Evolutionary conservation across 2,329 filamentous ascomycete species (phyloP).

Genomic region (Lachnellula subtilissima): DNA sequence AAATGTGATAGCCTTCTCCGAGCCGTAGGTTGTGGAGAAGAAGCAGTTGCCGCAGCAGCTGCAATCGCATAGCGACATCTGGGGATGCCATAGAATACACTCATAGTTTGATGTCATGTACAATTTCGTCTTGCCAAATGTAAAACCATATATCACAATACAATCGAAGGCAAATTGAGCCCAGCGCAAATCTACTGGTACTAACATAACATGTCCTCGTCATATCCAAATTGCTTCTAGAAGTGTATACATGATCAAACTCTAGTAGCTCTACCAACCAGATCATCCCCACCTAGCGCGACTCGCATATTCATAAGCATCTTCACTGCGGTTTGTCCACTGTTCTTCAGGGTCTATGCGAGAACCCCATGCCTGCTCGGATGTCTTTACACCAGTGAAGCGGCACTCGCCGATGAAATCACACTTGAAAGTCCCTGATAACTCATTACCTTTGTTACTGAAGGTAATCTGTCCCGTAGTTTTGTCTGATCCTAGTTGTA

Average conservation of each 20-base stretch:
- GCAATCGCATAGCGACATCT: too few relatives aligned
- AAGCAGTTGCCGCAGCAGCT: too few relatives aligned
- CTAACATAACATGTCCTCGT: too few relatives aligned
- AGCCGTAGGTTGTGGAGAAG: too few relatives aligned
- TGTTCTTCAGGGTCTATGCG: constrained; percentile 10
- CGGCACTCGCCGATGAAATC: constrained; percentile 5
- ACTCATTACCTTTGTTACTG: constrained; percentile 11
- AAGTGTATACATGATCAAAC: background rate
- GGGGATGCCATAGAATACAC: too few relatives aligned
- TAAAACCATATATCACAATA: too few relatives aligned
- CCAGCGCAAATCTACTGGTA: too few relatives aligned
- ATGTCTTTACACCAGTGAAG: constrained; percentile 14
- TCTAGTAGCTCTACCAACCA: background rate
- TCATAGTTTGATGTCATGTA: too few relatives aligned
- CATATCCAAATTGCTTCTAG: too few relatives aligned
- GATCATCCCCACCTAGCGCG: constrained; percentile 7
- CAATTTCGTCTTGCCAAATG: too few relatives aligned
- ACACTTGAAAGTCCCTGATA: constrained; percentile 14
- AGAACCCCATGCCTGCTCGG: background rate
- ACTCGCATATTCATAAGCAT: constrained; percentile 10
- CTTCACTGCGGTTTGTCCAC: constrained; percentile 11
- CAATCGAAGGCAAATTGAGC: too few relatives aligned
- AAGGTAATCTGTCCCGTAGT: constrained; percentile 10
- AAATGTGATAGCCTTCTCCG: too few relatives aligned
- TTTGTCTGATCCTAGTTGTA: constrained; percentile 12